A percentile compares a stretch with the other conserved stretches of the same genome.
These are phyloP conservation scores for Colletotrichum spinosum DNA, from an alignment of 2,329 filamentous ascomycete genomes.

Conservation along the genomic window DNA sequence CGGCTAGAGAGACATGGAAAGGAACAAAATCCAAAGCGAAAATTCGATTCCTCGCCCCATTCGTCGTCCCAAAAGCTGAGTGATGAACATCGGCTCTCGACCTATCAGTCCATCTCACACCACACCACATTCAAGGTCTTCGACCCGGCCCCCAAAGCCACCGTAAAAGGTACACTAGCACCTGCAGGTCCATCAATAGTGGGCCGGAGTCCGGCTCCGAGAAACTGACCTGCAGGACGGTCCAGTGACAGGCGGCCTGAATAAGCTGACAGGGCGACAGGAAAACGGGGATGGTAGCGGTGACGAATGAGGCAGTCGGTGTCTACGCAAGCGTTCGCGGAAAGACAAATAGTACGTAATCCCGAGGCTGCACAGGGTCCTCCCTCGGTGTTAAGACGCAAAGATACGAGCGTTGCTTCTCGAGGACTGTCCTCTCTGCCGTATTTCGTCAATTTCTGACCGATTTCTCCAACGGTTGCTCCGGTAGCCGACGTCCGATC, in stretches of 20 bases:
- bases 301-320: slow-evolving; percentile 27
- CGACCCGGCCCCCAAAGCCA: background rate
- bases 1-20: background rate
- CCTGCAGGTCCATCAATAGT: slow-evolving; percentile 18
- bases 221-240: slow-evolving; percentile 16
- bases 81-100: slow-evolving; percentile 8
- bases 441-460: background rate
- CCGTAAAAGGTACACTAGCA: background rate
- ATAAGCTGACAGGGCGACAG: slow-evolving; percentile 34
- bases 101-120: slow-evolving; percentile 24
- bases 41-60: background rate
- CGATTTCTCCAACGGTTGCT: slow-evolving; percentile 1
- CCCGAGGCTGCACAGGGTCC: slow-evolving; percentile 22
- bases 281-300: slow-evolving; percentile 10
- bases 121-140: slow-evolving; percentile 7
- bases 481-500: slow-evolving; percentile 19
- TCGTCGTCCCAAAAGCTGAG: background rate
- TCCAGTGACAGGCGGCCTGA: slow-evolving; percentile 28
- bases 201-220: slow-evolving; percentile 28
- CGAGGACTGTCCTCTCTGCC: background rate
- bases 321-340: slow-evolving; percentile 1
- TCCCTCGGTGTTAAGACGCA: slow-evolving; percentile 29
- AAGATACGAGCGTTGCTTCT: slow-evolving; percentile 7
- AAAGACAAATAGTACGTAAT: slow-evolving; percentile 26
- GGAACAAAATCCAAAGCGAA: background rate